A percentile compares a stretch with the other conserved stretches of the same genome.
These are phyloP conservation scores for Candida tropicalis DNA, from an alignment of 1,139 yeast species.

Conservation along the genomic window DNA sequence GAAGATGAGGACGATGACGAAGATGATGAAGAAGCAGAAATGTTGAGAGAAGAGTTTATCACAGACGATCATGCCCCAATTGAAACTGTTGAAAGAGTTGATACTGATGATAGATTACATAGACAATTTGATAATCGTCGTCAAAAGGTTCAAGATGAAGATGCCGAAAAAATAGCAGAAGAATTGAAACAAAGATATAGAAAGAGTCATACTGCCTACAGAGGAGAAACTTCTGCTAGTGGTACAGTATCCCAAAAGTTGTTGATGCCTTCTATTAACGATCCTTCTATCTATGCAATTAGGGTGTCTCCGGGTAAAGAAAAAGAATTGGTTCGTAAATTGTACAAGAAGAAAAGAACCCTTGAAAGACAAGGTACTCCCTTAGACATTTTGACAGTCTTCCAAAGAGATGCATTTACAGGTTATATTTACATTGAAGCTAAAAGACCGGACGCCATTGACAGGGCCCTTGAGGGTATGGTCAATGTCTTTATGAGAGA, in stretches of 20 bases:
- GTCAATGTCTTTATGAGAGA: constrained; percentile 75
- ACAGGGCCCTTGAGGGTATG: constrained; percentile 83
- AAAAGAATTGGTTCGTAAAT: constrained; percentile 82
- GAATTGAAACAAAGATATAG: constrained; percentile 93
- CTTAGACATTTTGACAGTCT: constrained; percentile 81
- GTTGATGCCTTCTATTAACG: constrained; percentile 92
- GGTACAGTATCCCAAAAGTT: constrained; percentile 89
- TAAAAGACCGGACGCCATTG: constrained; percentile 88
- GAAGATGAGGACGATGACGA: constrained; percentile 94
- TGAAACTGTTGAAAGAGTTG: constrained; percentile 47
- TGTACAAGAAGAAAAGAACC: constrained; percentile 78
- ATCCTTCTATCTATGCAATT: constrained; percentile 95
- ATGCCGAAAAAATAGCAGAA: constrained; percentile 92
- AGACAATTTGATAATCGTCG: constrained; percentile 90
- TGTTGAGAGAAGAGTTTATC: constrained; percentile 80
- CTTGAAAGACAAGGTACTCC: constrained; percentile 64
- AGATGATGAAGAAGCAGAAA: constrained; percentile 87
- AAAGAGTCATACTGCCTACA: constrained; percentile 78
- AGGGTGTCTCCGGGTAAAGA: constrained; percentile 93
- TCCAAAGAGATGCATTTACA: constrained; percentile 89
- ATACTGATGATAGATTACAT: constrained; percentile 70
- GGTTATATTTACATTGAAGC: constrained; percentile 96
- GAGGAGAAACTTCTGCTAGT: constrained; percentile 79
- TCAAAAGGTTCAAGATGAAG: constrained; percentile 89
- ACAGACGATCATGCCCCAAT: constrained; percentile 67